These are phyloP conservation scores for Mrakiaceae sp. DNA, from an alignment of 1,284 basidiomycete species.

Conservation along the genomic window DNA sequence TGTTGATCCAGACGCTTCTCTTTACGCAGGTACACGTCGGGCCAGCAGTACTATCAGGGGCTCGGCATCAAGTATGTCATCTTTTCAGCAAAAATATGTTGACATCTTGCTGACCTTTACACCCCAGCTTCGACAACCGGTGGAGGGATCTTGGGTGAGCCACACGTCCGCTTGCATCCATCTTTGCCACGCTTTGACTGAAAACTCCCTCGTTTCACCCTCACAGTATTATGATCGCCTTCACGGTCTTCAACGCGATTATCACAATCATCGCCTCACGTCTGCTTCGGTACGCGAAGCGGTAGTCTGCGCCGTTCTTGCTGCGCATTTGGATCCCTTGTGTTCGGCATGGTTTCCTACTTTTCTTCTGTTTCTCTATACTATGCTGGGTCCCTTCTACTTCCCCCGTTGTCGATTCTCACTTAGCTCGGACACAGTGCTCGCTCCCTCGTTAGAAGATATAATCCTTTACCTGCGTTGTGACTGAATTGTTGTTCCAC, in stretches of 20 bases:
- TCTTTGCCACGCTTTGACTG: background rate
- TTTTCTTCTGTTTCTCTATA: no score
- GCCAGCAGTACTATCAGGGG: constrained; percentile 58
- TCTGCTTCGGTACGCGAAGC: constrained; percentile 51
- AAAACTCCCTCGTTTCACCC: background rate
- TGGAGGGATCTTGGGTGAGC: constrained; percentile 64
- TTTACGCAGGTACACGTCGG: constrained; percentile 26
- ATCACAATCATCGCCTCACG: constrained; percentile 62
- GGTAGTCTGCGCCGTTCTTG: background rate
- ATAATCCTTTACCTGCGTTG: no score
- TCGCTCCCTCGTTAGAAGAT: no score
- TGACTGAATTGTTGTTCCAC: no score
- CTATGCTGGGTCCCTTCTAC: no score
- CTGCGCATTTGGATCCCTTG: background rate
- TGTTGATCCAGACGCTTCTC: no score
- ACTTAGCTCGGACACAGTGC: no score
- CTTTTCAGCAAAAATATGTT: no score
- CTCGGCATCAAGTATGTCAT: constrained; percentile 46
- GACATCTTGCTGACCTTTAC: no score
- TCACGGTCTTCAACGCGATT: constrained; percentile 55
- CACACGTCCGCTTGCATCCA: constrained; percentile 22
- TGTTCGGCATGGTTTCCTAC: no score
- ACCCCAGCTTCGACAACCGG: constrained; percentile 42
- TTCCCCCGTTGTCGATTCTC: no score
- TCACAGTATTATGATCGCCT: constrained; percentile 13